Percentiles rank a stretch among this genome's conserved stretches.
These are phyloP conservation scores for Chaetomiaceae sp. DNA, from an alignment of 2,329 filamentous ascomycete genomes.

Conservation along the genomic window DNA sequence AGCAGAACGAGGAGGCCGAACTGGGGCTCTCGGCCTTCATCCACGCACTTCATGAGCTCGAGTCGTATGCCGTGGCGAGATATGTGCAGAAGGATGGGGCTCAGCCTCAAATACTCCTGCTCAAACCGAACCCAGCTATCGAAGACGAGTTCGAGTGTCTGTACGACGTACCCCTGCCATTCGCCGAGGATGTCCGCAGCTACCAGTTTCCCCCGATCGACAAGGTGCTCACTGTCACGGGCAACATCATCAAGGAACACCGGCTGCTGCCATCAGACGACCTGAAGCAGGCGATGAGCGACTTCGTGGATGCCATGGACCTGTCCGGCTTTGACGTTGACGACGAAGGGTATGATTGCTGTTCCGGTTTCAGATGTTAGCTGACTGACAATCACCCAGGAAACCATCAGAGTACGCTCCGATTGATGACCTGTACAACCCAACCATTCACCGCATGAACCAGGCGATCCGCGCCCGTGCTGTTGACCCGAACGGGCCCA, in stretches of 20 bases:
- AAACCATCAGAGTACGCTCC: slow-evolving; percentile 62
- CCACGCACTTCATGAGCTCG: slow-evolving; percentile 77
- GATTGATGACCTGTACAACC: slow-evolving; percentile 78
- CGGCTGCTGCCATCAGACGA: slow-evolving; percentile 73
- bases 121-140: slow-evolving; percentile 64
- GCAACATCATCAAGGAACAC: slow-evolving; percentile 74
- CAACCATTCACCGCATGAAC: slow-evolving; percentile 81
- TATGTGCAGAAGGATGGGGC: slow-evolving; percentile 81
- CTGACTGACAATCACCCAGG: slow-evolving; percentile 24
- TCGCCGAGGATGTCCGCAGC: slow-evolving; percentile 84
- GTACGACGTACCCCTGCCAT: slow-evolving; percentile 85
- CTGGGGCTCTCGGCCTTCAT: slow-evolving; percentile 86
- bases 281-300: slow-evolving; percentile 75
- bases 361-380: background rate
- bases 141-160: slow-evolving; percentile 78
- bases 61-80: slow-evolving; percentile 80
- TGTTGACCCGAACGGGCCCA: slow-evolving; percentile 60
- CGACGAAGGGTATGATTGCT: slow-evolving; percentile 62
- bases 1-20: slow-evolving; percentile 73
- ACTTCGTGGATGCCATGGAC: slow-evolving; percentile 92
- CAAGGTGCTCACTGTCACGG: slow-evolving; percentile 79
- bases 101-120: slow-evolving; percentile 68
- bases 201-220: slow-evolving; percentile 91
- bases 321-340: slow-evolving; percentile 66
- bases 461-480: slow-evolving; percentile 81